A percentile compares a stretch with the other conserved stretches of the same genome.
phyloP scores from a whole-genome alignment of 2,329 filamentous ascomycete genomes.

The Aspergillus vadensis region DNA sequence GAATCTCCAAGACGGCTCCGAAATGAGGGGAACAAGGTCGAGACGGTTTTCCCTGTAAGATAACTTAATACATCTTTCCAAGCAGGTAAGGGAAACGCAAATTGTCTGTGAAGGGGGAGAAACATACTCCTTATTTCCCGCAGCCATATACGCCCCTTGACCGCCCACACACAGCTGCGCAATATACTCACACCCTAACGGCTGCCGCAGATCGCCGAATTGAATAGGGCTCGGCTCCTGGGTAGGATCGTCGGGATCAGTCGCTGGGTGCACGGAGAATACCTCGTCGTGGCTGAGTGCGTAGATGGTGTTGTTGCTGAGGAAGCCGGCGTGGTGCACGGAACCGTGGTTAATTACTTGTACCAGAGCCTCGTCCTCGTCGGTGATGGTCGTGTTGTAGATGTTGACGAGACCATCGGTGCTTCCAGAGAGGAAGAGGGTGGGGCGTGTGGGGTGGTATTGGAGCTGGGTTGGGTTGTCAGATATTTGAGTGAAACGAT shows the following conservation, averaged over 20 bases:
- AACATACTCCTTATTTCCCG: constrained; percentile 53
- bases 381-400: constrained; percentile 58
- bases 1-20: constrained; percentile 41
- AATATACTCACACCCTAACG: constrained; percentile 61
- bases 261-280: constrained; percentile 59
- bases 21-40: constrained; percentile 45
- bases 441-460: constrained; percentile 55
- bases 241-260: constrained; percentile 52
- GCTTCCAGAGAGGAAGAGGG: constrained; percentile 60
- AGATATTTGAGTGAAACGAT: too few species aligned
- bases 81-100: not conserved
- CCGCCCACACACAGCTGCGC: constrained; percentile 54
- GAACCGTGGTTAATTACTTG: constrained; percentile 66
- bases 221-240: constrained; percentile 48
- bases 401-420: constrained; percentile 65
- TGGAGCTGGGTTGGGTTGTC: constrained; percentile 39
- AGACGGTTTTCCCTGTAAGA: constrained; percentile 34
- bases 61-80: not conserved
- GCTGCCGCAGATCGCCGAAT: constrained; percentile 60
- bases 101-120: not conserved
- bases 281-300: constrained; percentile 65
- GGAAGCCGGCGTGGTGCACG: constrained; percentile 63
- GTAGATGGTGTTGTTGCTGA: constrained; percentile 55
- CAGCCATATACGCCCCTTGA: constrained; percentile 48
- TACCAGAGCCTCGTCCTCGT: constrained; percentile 64